Percentiles rank a stretch among this genome's conserved stretches.
These are phyloP conservation scores for Trichoderma reesei DNA, from an alignment of 495 filamentous ascomycete species.

Conservation along the genomic window DNA sequence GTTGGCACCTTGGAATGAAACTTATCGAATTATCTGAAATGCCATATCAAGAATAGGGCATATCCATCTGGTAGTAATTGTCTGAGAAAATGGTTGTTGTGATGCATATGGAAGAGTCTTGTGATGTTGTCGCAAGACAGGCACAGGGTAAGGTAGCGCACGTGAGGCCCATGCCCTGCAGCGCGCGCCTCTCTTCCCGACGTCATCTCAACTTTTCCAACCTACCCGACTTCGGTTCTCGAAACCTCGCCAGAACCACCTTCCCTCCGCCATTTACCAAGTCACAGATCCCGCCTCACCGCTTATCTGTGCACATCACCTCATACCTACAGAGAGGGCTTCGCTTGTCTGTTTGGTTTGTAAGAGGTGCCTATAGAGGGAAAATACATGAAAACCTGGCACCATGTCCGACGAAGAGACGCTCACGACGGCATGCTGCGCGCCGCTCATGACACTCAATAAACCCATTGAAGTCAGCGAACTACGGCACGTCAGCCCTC, in stretches of 20 bases:
- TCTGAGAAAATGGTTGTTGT: background rate
- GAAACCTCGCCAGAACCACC: background rate
- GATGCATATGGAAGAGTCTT: background rate
- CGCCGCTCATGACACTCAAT: background rate
- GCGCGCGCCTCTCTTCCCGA: background rate
- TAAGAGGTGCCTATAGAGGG: too few species aligned
- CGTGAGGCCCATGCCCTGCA: background rate
- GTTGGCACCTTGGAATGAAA: too few species aligned
- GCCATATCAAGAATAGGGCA: too few species aligned
- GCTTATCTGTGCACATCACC: background rate
- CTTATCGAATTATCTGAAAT: too few species aligned
- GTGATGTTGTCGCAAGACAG: background rate
- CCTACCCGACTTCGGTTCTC: background rate
- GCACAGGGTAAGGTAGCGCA: background rate
- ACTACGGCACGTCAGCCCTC: constrained; percentile 1
- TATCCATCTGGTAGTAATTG: too few species aligned
- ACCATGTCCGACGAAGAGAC: constrained; percentile 11
- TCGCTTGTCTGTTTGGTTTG: too few species aligned
- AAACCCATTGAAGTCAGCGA: constrained; percentile 12
- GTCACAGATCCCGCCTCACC: background rate
- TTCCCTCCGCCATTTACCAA: background rate
- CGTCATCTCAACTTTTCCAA: background rate
- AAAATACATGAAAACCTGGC: background rate
- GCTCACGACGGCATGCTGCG: background rate
- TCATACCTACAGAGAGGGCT: background rate